Evolutionary conservation across 805 yeast genomes (phyloP), one percentile per base, ranked within the genome.

Genomic region (Metahyphopichia silvanorum): DNA sequence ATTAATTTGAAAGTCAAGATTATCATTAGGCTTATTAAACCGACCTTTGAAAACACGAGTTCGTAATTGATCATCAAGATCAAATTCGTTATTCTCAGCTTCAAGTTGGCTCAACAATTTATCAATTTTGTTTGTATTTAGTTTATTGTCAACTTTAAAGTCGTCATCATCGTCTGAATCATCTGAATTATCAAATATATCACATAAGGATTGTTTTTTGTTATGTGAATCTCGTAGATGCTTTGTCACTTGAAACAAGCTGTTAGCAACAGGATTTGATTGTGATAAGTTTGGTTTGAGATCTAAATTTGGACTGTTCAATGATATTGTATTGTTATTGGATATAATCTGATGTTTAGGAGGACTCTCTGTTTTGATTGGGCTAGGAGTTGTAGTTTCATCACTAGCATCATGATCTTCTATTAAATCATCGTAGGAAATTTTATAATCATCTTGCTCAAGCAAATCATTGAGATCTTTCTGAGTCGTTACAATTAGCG

Each of bases 101-200:
- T 57, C 55, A 33, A 69, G 47, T 32, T 60, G 50, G 24, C 46
- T 39, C 16, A 67, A 51, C 40, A 69, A 50, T 34, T 61, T 63
- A 21, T 58, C 63, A 24, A 67, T 53, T 37, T 66, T 67, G 39
- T 56, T 50, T 33, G 63, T 62, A 26, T 53, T 51, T 19, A 64
- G 45, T 35, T 52, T 31, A 25, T 46, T 43, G 8, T 44, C 47
- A 18, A 33, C 31, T 19, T 44, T 38, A 19, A 47, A 36, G 22
- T 38, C 51, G 15, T 43, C 47, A 19, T 43, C 44, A 16, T 27
- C 45, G 21, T 42, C 39, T 10, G 22, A 13, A 3, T 22, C 21
- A 25, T 22, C 6, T 16, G 15, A 19, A 32, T 21, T 25, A 25
- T 24, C 30, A 15, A 25, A 25, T 6, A 25, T 25, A 25, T 25